Conservation (phyloP, 2,329 filamentous ascomycete genomes). For the Calycina herbarum region DNA sequence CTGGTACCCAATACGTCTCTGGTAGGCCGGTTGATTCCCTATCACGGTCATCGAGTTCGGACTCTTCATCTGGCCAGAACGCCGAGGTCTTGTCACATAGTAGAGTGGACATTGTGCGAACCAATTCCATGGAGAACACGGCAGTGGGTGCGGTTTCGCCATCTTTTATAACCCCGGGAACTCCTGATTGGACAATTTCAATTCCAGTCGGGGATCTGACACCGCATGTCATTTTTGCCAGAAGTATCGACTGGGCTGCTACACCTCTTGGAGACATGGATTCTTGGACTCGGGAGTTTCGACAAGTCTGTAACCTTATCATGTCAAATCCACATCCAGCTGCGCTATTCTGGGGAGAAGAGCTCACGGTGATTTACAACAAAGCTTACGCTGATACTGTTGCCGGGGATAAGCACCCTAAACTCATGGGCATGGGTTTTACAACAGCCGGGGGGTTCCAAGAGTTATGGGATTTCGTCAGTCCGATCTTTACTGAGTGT, state of each 20-base stretch:
- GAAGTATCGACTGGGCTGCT: constrained; percentile 68
- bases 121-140: neutral
- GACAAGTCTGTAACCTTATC: constrained; percentile 75
- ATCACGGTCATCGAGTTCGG: neutral
- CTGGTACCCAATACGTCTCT: neutral
- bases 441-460: constrained; percentile 55
- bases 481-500: constrained; percentile 66
- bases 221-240: constrained; percentile 69
- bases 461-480: constrained; percentile 72
- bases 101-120: neutral
- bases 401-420: constrained; percentile 74
- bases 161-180: constrained; percentile 24
- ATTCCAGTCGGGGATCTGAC: constrained; percentile 61
- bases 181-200: constrained; percentile 68
- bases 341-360: constrained; percentile 75
- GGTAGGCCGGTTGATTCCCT: neutral
- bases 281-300: constrained; percentile 68
- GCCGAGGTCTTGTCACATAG: neutral
- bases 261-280: constrained; percentile 75
- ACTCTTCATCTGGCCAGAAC: neutral
- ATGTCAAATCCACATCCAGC: constrained; percentile 75
- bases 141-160: constrained; percentile 2
- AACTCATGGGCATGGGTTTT: constrained; percentile 55
- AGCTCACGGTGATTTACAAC: constrained; percentile 66
- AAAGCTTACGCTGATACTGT: constrained; percentile 68